These are phyloP conservation scores for Suillus lakei DNA, from an alignment of 768 basidiomycete species.

Conservation along the genomic window DNA sequence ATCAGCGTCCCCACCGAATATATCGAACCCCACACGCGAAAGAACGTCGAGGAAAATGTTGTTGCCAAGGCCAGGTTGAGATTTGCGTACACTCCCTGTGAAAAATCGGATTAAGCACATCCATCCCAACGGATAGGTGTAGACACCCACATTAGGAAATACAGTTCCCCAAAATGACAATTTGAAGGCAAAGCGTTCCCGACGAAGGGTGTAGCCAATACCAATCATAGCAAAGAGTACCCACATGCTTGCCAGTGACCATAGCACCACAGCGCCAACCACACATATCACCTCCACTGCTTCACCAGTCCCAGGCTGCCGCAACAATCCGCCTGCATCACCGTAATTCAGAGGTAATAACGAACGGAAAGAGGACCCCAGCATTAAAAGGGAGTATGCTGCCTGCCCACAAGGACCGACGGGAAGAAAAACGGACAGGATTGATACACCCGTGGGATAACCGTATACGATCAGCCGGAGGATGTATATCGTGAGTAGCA, in stretches of 20 bases:
- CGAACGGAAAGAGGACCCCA: constrained; percentile 53
- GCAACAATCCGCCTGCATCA: constrained; percentile 40
- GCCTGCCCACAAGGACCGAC: constrained; percentile 76
- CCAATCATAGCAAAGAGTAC: constrained; percentile 59
- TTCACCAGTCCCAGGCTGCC: constrained; percentile 37
- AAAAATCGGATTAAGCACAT: background rate
- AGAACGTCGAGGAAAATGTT: constrained; percentile 56
- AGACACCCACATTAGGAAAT: constrained; percentile 64
- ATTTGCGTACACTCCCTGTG: constrained; percentile 68
- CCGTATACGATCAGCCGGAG: constrained; percentile 62
- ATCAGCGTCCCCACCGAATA: constrained; percentile 55
- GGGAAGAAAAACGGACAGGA: constrained; percentile 72
- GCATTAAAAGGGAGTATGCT: constrained; percentile 59
- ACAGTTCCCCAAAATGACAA: constrained; percentile 70
- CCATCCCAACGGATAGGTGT: background rate
- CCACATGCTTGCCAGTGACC: constrained; percentile 71
- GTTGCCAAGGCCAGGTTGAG: constrained; percentile 57
- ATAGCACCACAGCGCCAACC: constrained; percentile 55
- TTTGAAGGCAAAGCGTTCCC: constrained; percentile 51
- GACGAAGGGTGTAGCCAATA: constrained; percentile 46
- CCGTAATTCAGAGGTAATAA: constrained; percentile 41
- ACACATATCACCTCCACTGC: constrained; percentile 51
- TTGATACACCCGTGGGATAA: constrained; percentile 48
- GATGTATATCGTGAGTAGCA: constrained; percentile 71
- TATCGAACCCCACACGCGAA: constrained; percentile 61